Conservation (phyloP, 73 alveolate genomes). For the Tetrahymena malaccensis region DNA sequence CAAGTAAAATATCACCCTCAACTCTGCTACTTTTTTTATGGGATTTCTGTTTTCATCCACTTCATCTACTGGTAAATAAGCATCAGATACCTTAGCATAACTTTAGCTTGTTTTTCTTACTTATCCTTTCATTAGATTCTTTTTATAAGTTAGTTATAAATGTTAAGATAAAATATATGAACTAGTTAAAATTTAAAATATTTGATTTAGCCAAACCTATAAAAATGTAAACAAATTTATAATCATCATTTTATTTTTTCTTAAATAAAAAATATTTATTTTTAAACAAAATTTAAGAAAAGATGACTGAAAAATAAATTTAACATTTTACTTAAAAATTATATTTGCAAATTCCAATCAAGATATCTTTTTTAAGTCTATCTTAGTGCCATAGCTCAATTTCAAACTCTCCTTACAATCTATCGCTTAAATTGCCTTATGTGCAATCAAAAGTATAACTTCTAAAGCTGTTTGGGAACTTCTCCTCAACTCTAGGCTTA, state of each 20-base stretch:
- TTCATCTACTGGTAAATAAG: neutral
- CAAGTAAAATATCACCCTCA: neutral
- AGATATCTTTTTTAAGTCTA: neutral
- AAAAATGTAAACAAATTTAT: neutral
- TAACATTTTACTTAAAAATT: neutral
- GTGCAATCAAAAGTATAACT: neutral
- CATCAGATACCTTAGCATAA: neutral
- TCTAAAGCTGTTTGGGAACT: neutral
- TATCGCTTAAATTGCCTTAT: neutral
- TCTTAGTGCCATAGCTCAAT: neutral
- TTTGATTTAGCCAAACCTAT: too few relatives aligned
- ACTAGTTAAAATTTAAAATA: too few relatives aligned
- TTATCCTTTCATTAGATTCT: neutral
- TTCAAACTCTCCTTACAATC: neutral
- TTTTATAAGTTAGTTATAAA: neutral
- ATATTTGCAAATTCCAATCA: neutral
- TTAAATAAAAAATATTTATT: neutral
- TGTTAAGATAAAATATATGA: too few relatives aligned
- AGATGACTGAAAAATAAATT: neutral
- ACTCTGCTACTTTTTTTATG: neutral
- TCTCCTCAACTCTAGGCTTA: conserved; percentile 10
- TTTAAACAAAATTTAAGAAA: neutral
- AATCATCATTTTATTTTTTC: neutral
- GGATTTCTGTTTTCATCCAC: neutral
- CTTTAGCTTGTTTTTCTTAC: neutral